These are phyloP conservation scores for Hypoxylon sp. DNA, from an alignment of 2,329 filamentous ascomycete genomes.

Conservation along the genomic window DNA sequence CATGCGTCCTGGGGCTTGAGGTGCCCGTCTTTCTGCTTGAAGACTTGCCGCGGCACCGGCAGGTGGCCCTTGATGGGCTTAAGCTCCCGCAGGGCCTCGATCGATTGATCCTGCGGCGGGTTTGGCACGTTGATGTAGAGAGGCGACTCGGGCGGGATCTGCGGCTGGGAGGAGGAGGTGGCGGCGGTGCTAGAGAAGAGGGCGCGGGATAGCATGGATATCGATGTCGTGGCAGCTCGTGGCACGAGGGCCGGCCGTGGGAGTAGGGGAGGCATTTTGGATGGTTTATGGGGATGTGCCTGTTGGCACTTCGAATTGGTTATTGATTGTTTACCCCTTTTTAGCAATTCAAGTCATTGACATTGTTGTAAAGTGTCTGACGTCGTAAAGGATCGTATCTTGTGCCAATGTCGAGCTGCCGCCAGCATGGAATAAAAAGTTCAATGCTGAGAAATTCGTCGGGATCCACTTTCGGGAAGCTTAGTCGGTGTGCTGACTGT, in stretches of 20 bases:
- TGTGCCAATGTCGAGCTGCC: background rate
- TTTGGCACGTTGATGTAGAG: constrained; percentile 85
- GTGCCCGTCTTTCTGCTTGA: constrained; percentile 67
- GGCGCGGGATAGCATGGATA: constrained; percentile 48
- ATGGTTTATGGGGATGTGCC: constrained; percentile 20
- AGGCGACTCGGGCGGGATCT: constrained; percentile 86
- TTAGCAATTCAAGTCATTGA: constrained; percentile 12
- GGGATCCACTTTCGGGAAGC: constrained; percentile 28
- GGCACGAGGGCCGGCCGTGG: constrained; percentile 33
- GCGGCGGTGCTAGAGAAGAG: constrained; percentile 57
- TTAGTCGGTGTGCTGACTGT: constrained; percentile 7
- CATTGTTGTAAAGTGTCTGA: background rate
- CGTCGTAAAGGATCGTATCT: constrained; percentile 9
- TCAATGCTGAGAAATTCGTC: constrained; percentile 29
- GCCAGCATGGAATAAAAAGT: constrained; percentile 33
- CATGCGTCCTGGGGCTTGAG: constrained; percentile 73
- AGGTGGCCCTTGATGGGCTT: constrained; percentile 78
- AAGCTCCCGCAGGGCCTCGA: constrained; percentile 53
- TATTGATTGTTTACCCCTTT: background rate
- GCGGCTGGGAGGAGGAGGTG: constrained; percentile 56
- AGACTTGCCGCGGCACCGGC: constrained; percentile 85
- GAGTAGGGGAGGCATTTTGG: constrained; percentile 39
- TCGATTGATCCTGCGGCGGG: constrained; percentile 74
- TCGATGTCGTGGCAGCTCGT: constrained; percentile 37
- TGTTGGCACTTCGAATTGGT: constrained; percentile 12